phyloP scores from a whole-genome alignment of 345 rosid genomes.

The Limnanthes douglasii region DNA sequence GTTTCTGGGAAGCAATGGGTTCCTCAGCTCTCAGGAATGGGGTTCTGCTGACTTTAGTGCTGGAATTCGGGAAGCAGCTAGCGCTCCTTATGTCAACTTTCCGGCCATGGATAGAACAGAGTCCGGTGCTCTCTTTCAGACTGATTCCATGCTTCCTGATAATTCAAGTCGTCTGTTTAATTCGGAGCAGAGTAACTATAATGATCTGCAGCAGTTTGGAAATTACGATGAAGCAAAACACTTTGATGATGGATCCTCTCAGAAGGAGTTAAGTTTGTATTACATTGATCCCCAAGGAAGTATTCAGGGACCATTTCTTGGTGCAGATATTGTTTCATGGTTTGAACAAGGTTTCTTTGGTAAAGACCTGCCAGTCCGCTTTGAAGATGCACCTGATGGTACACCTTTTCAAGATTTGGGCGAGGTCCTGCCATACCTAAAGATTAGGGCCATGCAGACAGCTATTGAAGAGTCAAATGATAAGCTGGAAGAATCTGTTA shows the following conservation, averaged over 20 bases:
- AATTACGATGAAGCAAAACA: conserved; percentile 5
- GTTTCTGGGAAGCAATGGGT: conserved; percentile 6
- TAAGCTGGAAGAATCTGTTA: conserved; percentile 25
- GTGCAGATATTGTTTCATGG: conserved; percentile 72
- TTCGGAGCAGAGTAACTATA: conserved; percentile 16
- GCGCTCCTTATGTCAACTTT: conserved; percentile 8
- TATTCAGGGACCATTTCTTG: conserved; percentile 75
- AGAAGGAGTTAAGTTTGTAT: conserved; percentile 52
- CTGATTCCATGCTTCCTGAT: conserved; percentile 23
- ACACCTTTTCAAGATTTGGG: conserved; percentile 61
- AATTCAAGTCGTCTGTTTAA: conserved; percentile 29
- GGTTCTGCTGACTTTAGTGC: too few relatives aligned
- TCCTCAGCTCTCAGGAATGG: conserved; percentile 2
- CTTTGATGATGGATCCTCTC: too few relatives aligned
- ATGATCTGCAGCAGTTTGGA: conserved; percentile 9
- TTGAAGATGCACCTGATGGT: conserved; percentile 62
- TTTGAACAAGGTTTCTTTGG: conserved; percentile 91
- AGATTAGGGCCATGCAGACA: conserved; percentile 11
- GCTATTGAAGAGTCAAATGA: conserved; percentile 9
- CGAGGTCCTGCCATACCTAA: conserved; percentile 47
- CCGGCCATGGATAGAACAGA: conserved; percentile 8
- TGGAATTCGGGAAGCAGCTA: conserved; percentile 12
- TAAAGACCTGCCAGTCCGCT: conserved; percentile 59
- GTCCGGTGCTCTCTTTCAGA: conserved; percentile 14
- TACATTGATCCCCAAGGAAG: conserved; percentile 85